These are phyloP conservation scores for Circinella umbellata DNA, from an alignment of 371 early-diverging fungal species.

Conservation along the genomic window DNA sequence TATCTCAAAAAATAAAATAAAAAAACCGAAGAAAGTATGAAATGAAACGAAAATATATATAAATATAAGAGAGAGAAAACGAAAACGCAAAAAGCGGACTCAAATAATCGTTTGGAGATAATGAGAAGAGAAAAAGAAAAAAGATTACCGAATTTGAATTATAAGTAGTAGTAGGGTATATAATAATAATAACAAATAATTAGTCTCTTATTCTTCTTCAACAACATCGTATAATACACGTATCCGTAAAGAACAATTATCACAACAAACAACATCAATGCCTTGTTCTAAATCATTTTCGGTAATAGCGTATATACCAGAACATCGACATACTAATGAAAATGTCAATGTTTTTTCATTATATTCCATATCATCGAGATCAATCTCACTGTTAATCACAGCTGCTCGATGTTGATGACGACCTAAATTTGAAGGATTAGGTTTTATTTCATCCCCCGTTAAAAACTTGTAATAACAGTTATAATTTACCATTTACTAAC, in stretches of 20 bases:
- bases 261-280: slow-evolving; percentile 54
- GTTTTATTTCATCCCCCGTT: not conserved
- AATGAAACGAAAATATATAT: no score
- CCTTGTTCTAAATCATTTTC: slow-evolving; percentile 58
- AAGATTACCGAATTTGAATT: no score
- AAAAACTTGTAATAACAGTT: no score
- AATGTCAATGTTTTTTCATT: slow-evolving; percentile 33
- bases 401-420: slow-evolving; percentile 22
- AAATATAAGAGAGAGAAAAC: no score
- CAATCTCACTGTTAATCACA: slow-evolving; percentile 49
- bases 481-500: slow-evolving; percentile 19
- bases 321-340: slow-evolving; percentile 55
- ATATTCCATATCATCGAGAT: slow-evolving; percentile 53
- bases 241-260: slow-evolving; percentile 57
- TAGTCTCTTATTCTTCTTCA: slow-evolving; percentile 26
- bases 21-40: no score
- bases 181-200: not conserved
- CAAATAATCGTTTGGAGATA: no score
- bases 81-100: no score
- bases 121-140: no score
- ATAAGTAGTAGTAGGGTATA: no score
- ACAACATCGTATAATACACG: slow-evolving; percentile 57
- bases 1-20: no score
- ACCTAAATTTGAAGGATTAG: not conserved
- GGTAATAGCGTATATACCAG: slow-evolving; percentile 52